A percentile compares a stretch with the other conserved stretches of the same genome.
phyloP scores from a whole-genome alignment of 1,284 basidiomycete species.

The Trichosporon sp. region DNA sequence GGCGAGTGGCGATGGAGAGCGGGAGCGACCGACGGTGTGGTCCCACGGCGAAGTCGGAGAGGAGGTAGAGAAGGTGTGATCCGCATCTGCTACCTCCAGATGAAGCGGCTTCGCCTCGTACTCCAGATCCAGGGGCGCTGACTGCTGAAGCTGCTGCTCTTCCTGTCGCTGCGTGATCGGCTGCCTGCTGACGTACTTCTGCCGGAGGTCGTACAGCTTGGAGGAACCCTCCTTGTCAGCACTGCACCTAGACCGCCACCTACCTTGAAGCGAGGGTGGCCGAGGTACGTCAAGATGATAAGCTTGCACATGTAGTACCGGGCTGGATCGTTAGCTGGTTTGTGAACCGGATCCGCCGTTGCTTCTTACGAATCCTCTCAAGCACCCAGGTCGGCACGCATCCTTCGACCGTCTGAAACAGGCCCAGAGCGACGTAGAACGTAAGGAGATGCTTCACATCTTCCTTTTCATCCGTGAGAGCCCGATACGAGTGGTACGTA shows the following conservation, averaged over 20 bases:
- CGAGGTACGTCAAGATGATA: constrained; percentile 35
- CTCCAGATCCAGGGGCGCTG: neutral
- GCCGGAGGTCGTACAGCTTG: neutral
- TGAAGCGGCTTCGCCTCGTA: too few relatives aligned
- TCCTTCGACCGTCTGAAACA: constrained; percentile 38
- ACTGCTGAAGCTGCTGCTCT: neutral
- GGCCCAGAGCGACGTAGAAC: constrained; percentile 41
- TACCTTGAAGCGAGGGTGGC: constrained; percentile 36
- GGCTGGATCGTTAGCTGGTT: constrained; percentile 19
- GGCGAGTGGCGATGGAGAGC: neutral
- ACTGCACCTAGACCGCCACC: neutral
- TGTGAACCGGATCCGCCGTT: neutral
- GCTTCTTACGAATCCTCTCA: constrained; percentile 8
- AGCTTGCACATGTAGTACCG: constrained; percentile 43
- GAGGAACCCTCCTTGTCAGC: neutral
- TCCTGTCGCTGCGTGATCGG: neutral
- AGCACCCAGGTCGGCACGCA: constrained; percentile 13
- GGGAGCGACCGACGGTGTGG: neutral
- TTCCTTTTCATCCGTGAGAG: constrained; percentile 28
- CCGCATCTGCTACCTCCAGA: too few relatives aligned
- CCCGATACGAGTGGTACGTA: constrained; percentile 25
- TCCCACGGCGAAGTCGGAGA: neutral
- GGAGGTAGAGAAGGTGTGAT: neutral
- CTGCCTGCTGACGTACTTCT: neutral
- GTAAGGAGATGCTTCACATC: constrained; percentile 31